Conservation (phyloP, 768 basidiomycete species). For the Agrocybe praecox region DNA sequence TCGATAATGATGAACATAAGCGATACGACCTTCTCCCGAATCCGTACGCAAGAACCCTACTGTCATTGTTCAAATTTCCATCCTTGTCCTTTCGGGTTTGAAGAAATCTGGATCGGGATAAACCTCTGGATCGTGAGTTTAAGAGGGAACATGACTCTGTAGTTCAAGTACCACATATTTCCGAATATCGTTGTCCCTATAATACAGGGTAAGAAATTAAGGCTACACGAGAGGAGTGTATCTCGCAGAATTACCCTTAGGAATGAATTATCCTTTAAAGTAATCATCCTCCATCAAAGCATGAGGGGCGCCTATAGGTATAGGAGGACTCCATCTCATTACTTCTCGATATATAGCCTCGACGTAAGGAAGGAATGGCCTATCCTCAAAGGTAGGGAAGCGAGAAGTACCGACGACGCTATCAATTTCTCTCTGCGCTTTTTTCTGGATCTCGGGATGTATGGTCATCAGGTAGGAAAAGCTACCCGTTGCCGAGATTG, state of each 20-base stretch:
- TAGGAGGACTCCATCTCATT: slow-evolving; percentile 10
- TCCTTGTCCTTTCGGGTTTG: slow-evolving; percentile 17
- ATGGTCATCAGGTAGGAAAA: slow-evolving; percentile 29
- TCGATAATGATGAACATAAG: too few species aligned
- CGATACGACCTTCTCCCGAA: slow-evolving; percentile 9
- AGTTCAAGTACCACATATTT: not conserved
- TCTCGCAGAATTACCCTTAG: slow-evolving; percentile 8
- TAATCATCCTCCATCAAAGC: slow-evolving; percentile 22
- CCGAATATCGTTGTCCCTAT: not conserved
- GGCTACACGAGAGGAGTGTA: too few species aligned
- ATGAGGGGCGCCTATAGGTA: slow-evolving; percentile 19
- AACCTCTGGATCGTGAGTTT: slow-evolving; percentile 16
- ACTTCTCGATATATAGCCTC: slow-evolving; percentile 15
- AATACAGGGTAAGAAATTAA: not conserved
- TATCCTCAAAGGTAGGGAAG: slow-evolving; percentile 26
- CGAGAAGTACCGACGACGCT: slow-evolving; percentile 26
- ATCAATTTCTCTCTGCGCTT: slow-evolving; percentile 35
- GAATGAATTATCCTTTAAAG: slow-evolving; percentile 22
- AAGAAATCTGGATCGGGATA: slow-evolving; percentile 21
- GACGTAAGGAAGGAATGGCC: slow-evolving; percentile 23
- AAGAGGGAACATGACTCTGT: too few species aligned
- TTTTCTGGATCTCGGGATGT: slow-evolving; percentile 29
- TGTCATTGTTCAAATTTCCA: slow-evolving; percentile 4
- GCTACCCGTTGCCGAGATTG: slow-evolving; percentile 3
- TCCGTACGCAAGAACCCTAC: slow-evolving; percentile 5